These are phyloP conservation scores for Prinsepia uniflora DNA, from an alignment of 306 rosid species.

Conservation along the genomic window DNA sequence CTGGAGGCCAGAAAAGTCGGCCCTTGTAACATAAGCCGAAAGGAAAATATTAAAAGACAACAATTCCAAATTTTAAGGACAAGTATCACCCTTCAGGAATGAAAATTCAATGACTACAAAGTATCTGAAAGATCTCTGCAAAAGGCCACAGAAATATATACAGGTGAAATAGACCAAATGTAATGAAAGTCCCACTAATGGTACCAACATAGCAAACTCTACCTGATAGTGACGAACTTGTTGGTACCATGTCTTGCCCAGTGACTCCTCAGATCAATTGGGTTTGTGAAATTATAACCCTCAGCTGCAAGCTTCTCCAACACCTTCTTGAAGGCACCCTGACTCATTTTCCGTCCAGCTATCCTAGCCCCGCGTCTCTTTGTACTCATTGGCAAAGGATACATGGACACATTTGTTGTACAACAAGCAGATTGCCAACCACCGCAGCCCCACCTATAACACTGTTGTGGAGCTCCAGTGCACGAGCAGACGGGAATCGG, in stretches of 20 bases:
- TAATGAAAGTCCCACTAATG: constrained; percentile 29
- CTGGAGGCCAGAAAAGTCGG: constrained; percentile 35
- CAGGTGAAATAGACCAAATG: constrained; percentile 45
- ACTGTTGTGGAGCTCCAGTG: constrained; percentile 84
- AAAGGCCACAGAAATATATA: constrained; percentile 60
- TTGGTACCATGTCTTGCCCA: constrained; percentile 99
- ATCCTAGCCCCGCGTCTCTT: constrained; percentile 97
- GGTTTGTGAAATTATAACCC: constrained; percentile 85
- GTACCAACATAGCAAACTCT: constrained; percentile 41
- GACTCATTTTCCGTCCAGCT: constrained; percentile 98
- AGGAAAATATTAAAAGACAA: constrained; percentile 40
- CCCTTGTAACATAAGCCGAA: constrained; percentile 53
- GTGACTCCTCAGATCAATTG: constrained; percentile 84
- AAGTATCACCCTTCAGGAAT: constrained; percentile 33
- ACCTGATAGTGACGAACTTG: constrained; percentile 97
- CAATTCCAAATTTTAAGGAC: constrained; percentile 44
- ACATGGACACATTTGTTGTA: constrained; percentile 71
- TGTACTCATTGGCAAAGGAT: constrained; percentile 96
- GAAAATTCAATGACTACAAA: constrained; percentile 50
- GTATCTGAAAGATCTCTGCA: constrained; percentile 52
- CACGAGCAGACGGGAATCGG: constrained; percentile 94
- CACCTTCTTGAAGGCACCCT: constrained; percentile 97
- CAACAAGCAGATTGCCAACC: constrained; percentile 99
- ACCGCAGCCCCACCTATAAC: constrained; percentile 97
- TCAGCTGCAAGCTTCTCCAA: constrained; percentile 93